Percentiles rank a stretch among this genome's conserved stretches.
Conservation (phyloP, 2,329 filamentous ascomycete species). For the Diaporthe sp. region DNA sequence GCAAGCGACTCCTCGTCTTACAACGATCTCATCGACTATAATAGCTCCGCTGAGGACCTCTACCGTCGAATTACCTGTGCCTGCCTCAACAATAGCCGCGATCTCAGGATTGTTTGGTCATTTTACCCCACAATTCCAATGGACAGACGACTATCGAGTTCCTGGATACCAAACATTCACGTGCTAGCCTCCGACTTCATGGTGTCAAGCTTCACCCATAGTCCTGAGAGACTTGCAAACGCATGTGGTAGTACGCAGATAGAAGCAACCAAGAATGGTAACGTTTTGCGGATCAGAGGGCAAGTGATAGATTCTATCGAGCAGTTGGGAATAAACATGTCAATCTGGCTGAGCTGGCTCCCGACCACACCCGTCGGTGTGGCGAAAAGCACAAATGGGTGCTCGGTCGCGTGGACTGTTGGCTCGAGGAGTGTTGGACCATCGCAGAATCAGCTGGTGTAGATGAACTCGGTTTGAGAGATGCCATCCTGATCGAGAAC, state of each 20-base stretch:
- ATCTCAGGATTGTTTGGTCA: not conserved
- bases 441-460: not conserved
- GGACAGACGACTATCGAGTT: not conserved
- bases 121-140: not conserved
- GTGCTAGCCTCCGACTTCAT: not conserved
- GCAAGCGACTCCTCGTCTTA: not conserved
- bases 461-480: not conserved
- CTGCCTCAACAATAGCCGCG: not conserved
- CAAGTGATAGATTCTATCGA: not conserved
- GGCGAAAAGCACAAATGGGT: too few species aligned
- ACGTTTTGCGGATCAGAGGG: not conserved
- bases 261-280: not conserved
- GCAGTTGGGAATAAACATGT: not conserved
- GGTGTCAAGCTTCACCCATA: too few species aligned
- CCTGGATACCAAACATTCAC: not conserved
- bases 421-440: not conserved
- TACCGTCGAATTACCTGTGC: not conserved
- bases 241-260: not conserved
- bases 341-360: too few species aligned
- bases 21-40: not conserved
- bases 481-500: not conserved
- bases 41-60: not conserved
- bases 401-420: not conserved
- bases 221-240: not conserved
- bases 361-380: too few species aligned